Evolutionary conservation across 2,329 filamentous ascomycete genomes (phyloP), one percentile per base, ranked within the genome.

Genomic region (Ceratocystiopsis minuta): DNA sequence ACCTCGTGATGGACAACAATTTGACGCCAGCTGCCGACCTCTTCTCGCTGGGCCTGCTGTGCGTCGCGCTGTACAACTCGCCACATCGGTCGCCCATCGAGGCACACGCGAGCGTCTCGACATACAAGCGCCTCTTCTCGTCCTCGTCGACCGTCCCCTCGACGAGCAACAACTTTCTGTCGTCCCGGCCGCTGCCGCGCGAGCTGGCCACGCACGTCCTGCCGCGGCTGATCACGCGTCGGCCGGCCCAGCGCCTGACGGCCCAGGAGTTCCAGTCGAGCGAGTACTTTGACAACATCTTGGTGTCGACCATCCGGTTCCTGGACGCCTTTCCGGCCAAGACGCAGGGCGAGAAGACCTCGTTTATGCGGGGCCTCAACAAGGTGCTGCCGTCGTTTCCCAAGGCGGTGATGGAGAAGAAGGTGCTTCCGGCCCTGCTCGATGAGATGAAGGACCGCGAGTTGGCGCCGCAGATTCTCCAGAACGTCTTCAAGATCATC

Each of bases 281-380:
- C 53, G 78, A 84, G 50, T 98, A 92, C 56, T 98, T 98, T 56
- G 86, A 98, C 60, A 98, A 96, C 53, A 83, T 96, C 37, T 67
- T 98, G 5, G 85, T 98, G 17, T 94, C 87, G 0, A 95, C 90
- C 0, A 94, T 98, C 47, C 82, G 90, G 13, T 98, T 98, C 54
- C 65, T 98, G 20, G 90, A 98, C 52, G 73, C 78, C 0, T 75
- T 98, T 45, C 88, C 90, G 0, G 83, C 84, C 32, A 98, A 98
- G 62, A 94, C 86, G 1, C 71, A 83, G 0, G 82, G 75, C 47
- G 90, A 98, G 55, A 98, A 98, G 57, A 71, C 80, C 7, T 79
- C 86, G 44, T 98, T 98, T 56, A 74, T 98, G 70, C 76, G 85
- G 42, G 90, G 90, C 0, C 65, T 98, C 11, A 78, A 80, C 50